Conservation (phyloP, 164 flowering plant genomes). For the Nymphaea colorata region DNA sequence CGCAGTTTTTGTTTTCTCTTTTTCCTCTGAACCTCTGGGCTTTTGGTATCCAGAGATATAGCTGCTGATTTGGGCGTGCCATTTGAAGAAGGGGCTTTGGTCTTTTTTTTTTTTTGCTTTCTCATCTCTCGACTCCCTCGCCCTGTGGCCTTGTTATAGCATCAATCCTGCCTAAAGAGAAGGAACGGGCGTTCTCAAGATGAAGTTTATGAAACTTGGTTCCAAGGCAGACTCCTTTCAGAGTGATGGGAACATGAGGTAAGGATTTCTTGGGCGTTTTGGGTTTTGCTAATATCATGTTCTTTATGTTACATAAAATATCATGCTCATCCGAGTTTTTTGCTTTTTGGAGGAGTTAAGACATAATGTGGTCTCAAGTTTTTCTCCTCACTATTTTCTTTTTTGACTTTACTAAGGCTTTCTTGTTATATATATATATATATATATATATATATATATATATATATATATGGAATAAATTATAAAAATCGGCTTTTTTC, state of each 20-base stretch:
- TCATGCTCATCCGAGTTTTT: too few species aligned
- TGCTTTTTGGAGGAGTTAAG: too few species aligned
- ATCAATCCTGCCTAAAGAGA: background rate
- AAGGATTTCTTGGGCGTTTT: conserved; percentile 3
- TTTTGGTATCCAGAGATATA: background rate
- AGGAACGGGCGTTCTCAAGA: conserved; percentile 12
- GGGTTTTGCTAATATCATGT: background rate
- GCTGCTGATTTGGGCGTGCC: background rate
- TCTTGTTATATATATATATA: background rate
- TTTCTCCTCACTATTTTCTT: too few species aligned
- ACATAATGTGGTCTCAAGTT: too few species aligned
- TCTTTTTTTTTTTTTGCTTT: background rate
- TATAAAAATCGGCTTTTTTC: too few species aligned
- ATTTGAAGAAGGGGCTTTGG: background rate
- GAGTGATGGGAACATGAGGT: conserved; percentile 76
- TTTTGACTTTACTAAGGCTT: background rate
- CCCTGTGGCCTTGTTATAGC: too few species aligned
- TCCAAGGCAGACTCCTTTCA: conserved; percentile 88
- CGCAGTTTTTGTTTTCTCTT: conserved; percentile 12
- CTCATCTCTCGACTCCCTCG: background rate
- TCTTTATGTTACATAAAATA: background rate
- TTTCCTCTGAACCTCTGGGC: background rate
- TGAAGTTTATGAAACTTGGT: conserved; percentile 99
- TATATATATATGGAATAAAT: too few species aligned
- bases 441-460: too few species aligned